Conservation (phyloP, 805 yeast genomes). For the Saturnispora sanitii region DNA sequence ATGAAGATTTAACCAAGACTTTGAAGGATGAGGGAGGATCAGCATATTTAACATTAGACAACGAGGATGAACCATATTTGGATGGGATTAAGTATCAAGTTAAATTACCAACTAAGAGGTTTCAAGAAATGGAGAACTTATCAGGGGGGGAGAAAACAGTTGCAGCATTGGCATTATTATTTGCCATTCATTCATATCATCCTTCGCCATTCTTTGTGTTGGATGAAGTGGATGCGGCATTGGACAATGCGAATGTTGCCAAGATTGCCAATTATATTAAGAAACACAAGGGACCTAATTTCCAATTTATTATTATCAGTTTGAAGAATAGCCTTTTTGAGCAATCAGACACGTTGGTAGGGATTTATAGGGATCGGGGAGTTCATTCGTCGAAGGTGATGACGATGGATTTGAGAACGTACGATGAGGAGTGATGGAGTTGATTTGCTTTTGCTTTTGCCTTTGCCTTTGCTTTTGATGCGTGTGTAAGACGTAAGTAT, state of each 20-base stretch:
- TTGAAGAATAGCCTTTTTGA: slow-evolving; percentile 82
- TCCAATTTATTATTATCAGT: slow-evolving; percentile 90
- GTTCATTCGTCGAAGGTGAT: slow-evolving; percentile 65
- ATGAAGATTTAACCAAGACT: slow-evolving; percentile 77
- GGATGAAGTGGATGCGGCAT: slow-evolving; percentile 97
- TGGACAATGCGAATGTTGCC: slow-evolving; percentile 81
- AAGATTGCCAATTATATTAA: slow-evolving; percentile 80
- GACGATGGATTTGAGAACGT: slow-evolving; percentile 60
- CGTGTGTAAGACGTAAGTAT: no score
- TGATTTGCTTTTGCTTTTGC: no score
- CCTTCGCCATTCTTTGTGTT: slow-evolving; percentile 94
- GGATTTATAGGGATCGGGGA: slow-evolving; percentile 76
- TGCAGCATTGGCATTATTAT: slow-evolving; percentile 87
- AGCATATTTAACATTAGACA: slow-evolving; percentile 81
- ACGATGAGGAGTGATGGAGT: no score
- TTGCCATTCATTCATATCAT: slow-evolving; percentile 81
- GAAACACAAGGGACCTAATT: slow-evolving; percentile 60
- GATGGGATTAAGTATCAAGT: slow-evolving; percentile 85
- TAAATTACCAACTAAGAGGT: slow-evolving; percentile 92
- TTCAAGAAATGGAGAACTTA: slow-evolving; percentile 81
- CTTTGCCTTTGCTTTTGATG: no score
- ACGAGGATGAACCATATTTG: slow-evolving; percentile 80
- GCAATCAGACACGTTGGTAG: slow-evolving; percentile 82
- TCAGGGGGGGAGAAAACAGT: slow-evolving; percentile 97
- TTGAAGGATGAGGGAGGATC: slow-evolving; percentile 70